Percentiles rank a stretch among this genome's conserved stretches.
phyloP scores from a whole-genome alignment of 2,329 filamentous ascomycete species.

The Cylindrodendrum hubeiense region DNA sequence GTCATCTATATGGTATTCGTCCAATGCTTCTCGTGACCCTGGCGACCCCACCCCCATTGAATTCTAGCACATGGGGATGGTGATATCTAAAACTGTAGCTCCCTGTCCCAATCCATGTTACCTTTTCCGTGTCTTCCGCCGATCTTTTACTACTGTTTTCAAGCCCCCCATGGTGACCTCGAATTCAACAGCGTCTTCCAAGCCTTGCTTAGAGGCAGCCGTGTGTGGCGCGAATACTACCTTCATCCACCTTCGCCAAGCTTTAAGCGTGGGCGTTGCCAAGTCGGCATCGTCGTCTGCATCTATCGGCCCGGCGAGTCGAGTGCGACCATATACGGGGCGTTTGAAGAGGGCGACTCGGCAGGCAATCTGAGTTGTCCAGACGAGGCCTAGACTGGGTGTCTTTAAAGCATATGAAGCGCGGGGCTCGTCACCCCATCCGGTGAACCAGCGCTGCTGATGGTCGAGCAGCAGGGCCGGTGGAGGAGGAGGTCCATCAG shows the following conservation, averaged over 20 bases:
- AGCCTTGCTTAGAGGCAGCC: slow-evolving; percentile 61
- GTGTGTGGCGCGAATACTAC: slow-evolving; percentile 90
- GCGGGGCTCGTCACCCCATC: slow-evolving; percentile 83
- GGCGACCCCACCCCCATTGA: neutral
- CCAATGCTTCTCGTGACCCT: neutral
- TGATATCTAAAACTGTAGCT: neutral
- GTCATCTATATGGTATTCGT: neutral
- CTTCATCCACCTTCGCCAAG: slow-evolving; percentile 84
- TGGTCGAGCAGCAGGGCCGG: slow-evolving; percentile 81
- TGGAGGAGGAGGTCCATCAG: slow-evolving; percentile 50
- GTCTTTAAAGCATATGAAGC: slow-evolving; percentile 74
- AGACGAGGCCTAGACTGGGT: slow-evolving; percentile 87
- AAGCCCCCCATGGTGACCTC: slow-evolving; percentile 79
- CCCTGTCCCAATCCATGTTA: neutral
- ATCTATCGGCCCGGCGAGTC: slow-evolving; percentile 50
- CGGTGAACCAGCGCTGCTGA: slow-evolving; percentile 95
- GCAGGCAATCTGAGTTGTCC: slow-evolving; percentile 89
- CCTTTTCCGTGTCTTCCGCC: neutral
- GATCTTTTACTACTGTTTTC: slow-evolving; percentile 45
- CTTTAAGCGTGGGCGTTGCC: slow-evolving; percentile 61
- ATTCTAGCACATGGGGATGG: too few relatives aligned
- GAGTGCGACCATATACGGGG: slow-evolving; percentile 63
- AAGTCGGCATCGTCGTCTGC: slow-evolving; percentile 56
- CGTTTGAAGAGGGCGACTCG: slow-evolving; percentile 85
- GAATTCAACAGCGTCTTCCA: slow-evolving; percentile 73